Percentiles rank a stretch among this genome's conserved stretches.
Evolutionary conservation across 768 basidiomycete genomes (phyloP).

Genomic region (Rhizopogon salebrosus): DNA sequence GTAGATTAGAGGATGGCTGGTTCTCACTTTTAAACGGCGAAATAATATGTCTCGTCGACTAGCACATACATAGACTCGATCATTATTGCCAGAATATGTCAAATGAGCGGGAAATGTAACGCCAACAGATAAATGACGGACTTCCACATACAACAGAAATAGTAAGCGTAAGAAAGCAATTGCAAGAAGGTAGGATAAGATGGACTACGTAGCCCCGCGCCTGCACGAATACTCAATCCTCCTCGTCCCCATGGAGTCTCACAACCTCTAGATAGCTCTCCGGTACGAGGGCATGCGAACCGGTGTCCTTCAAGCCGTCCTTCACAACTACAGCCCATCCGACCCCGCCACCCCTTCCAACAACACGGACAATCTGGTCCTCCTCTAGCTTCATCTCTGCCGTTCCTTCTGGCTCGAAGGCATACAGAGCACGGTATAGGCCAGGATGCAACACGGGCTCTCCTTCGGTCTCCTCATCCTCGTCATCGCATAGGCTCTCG

Average conservation of each 20-base stretch:
- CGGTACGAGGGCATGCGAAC: constrained; percentile 66
- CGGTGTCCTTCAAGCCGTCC: constrained; percentile 29
- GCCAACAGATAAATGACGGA: constrained; percentile 6
- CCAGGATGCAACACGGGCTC: constrained; percentile 53
- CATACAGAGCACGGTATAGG: constrained; percentile 70
- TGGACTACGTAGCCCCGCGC: neutral
- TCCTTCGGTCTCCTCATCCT: constrained; percentile 18
- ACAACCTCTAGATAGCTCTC: constrained; percentile 71
- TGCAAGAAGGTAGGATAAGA: neutral
- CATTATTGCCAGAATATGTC: neutral
- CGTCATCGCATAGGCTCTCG: constrained; percentile 17
- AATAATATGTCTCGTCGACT: constrained; percentile 20
- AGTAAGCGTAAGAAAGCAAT: neutral
- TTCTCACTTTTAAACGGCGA: constrained; percentile 29
- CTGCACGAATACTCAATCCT: constrained; percentile 5
- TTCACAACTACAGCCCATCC: constrained; percentile 75
- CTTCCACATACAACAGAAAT: constrained; percentile 7
- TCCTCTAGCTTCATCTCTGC: constrained; percentile 80
- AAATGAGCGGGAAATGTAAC: neutral
- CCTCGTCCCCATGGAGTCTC: constrained; percentile 28
- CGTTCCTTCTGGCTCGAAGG: constrained; percentile 74
- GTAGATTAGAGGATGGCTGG: constrained; percentile 28
- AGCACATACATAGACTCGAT: neutral
- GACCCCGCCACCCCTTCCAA: constrained; percentile 72
- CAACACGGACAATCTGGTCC: constrained; percentile 68